Conservation (phyloP, 1,139 yeast species). For the Pneumocystis carinii region DNA sequence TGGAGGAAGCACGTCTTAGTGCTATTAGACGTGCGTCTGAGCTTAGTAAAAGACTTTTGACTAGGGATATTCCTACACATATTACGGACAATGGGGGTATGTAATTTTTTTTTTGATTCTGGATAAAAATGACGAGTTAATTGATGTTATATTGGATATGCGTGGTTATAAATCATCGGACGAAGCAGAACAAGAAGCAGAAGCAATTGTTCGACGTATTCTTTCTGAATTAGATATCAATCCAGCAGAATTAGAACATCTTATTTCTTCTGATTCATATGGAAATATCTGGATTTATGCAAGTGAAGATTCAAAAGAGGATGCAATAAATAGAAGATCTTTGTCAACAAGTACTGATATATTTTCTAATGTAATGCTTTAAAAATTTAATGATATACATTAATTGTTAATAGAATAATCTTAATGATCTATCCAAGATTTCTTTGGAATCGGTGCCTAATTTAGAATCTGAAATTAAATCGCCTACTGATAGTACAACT, state of each 20-base stretch:
- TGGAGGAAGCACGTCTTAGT: background rate
- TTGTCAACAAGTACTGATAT: background rate
- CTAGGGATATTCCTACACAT: constrained; percentile 72
- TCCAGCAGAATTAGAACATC: constrained; percentile 20
- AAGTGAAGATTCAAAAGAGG: constrained; percentile 22
- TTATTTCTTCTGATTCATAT: constrained; percentile 47
- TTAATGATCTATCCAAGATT: constrained; percentile 7
- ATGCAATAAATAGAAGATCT: constrained; percentile 9
- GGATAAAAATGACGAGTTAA: background rate
- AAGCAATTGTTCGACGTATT: constrained; percentile 52
- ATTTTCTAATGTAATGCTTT: background rate
- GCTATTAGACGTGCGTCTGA: constrained; percentile 54
- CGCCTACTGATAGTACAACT: constrained; percentile 10
- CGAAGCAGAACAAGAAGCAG: constrained; percentile 36
- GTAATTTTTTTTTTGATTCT: background rate
- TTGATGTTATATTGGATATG: constrained; percentile 75
- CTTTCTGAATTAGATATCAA: constrained; percentile 37
- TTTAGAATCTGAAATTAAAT: constrained; percentile 10
- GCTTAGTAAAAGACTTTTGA: constrained; percentile 50
- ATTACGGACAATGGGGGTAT: constrained; percentile 61
- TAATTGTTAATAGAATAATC: background rate
- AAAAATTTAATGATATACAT: background rate
- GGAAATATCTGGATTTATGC: constrained; percentile 59
- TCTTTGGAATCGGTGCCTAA: constrained; percentile 9
- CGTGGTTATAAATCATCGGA: constrained; percentile 90